Percentiles rank a stretch among this genome's conserved stretches.
phyloP scores from a whole-genome alignment of 768 basidiomycete genomes.

The Naganishia kalamii region DNA sequence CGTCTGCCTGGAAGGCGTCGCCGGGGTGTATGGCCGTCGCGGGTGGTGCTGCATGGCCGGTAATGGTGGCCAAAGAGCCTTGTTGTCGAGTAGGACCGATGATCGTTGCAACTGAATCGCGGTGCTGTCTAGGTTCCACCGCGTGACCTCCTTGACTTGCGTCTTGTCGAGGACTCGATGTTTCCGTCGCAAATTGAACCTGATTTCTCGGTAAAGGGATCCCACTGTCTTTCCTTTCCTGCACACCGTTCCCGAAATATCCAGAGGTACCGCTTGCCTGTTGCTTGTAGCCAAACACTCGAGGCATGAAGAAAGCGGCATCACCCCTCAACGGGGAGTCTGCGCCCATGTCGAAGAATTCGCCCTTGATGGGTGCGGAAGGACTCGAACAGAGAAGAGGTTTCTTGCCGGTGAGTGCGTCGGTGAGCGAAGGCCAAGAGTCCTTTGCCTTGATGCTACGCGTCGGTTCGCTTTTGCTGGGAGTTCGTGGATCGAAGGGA shows the following conservation, averaged over 20 bases:
- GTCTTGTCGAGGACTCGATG: no score
- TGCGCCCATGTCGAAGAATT: neutral
- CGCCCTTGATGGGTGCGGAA: neutral
- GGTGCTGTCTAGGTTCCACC: no score
- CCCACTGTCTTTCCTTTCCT: neutral
- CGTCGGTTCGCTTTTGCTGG: neutral
- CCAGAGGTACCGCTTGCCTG: neutral
- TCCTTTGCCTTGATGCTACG: neutral
- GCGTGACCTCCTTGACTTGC: no score
- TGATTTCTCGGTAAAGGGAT: neutral
- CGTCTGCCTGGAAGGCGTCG: no score
- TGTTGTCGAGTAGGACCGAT: no score
- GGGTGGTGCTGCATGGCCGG: no score
- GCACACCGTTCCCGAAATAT: neutral
- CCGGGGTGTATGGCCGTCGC: no score
- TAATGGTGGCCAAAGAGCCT: no score
- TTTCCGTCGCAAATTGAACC: no score
- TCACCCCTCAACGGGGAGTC: slow-evolving; percentile 6
- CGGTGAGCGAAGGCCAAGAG: slow-evolving; percentile 1
- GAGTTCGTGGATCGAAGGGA: neutral
- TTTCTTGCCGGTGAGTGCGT: slow-evolving; percentile 3
- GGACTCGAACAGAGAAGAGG: no score
- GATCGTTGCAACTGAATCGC: no score
- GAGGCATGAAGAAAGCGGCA: slow-evolving; percentile 5
- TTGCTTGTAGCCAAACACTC: neutral